Evolutionary conservation across 176 grass and related monocot species (phyloP), one percentile per base, ranked within the genome.

Genomic region (Avena insularis): DNA sequence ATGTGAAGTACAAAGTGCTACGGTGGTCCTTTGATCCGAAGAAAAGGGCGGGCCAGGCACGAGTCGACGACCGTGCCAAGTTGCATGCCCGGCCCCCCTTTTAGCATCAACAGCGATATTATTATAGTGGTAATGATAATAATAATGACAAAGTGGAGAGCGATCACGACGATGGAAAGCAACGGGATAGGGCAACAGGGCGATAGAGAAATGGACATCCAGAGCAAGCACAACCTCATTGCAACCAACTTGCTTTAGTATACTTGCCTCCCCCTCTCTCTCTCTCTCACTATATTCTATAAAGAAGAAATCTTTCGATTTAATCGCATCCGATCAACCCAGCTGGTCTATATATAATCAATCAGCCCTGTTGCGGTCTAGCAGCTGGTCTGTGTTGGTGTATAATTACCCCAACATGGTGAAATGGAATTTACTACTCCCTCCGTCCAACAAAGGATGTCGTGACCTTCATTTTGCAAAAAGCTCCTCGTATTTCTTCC

Each of bases 61-160:
- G 56, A 80, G 85, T 84, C 83, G 89, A 75, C 89, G 65, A 54
- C 89, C 89, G 79, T 87, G 84, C 74, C 89, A 79, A 87, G 64
- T 90, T 83, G 63, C 80, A 54, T 38, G 80, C 27, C 4, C 14
- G 25, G 73, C 38, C 27, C 47, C 61, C 61, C 46, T 9, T 53
- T 17, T 36, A 49, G 61, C 45, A 36, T 27, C 47, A 31, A 2
- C 40, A 49, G 15, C 23, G 12, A 63, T 75, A 53, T 53, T 75
- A 53, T 76, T 53, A 9, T 77, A 75, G 13, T 15, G 47, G 6
- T 51, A 50, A 81, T 20, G 53, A 58, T 20, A 67, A 79, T 79
- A 27, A 81, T 67, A 81, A 51, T 81, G 21, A 20, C 31, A 82
- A 82, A 82, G 47, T 16, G 12, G 19, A 54, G 47, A 33, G 46